Evolutionary conservation across 106 monocot species (phyloP), one percentile per base, ranked within the genome.

Genomic region (Acorus calamus): DNA sequence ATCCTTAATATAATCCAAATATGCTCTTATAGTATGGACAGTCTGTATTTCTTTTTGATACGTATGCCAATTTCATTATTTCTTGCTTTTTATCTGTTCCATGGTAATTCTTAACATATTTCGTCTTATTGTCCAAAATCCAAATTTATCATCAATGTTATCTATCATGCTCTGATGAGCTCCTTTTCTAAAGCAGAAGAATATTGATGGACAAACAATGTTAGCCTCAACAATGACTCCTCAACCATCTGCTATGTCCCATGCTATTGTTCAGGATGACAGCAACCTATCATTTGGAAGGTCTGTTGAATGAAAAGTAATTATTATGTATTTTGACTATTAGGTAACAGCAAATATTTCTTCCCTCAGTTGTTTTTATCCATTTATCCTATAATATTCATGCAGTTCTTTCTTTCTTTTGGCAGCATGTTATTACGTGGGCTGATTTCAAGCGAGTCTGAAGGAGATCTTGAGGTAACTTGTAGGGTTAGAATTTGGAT

Each of bases 371-470:
- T 28, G 28, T 28, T 28, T 28, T 28, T 28, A 28, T 28, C 28
- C 51, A 60, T 61, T 10, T 57, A 4, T 0, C 51, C 4, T 64
- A 12, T 3, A 49, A 4, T 56, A 7, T 42, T n/a, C 0, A 51
- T 55, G 13, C 54, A 46, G 4, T 8, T 8, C 54, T 59, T 46
- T 43, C 8, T 60, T 53, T 68, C 47, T 50, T 61, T 41, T 82
- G 73, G 72, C 84, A 98, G 98, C 71, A 69, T 92, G 75, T 81
- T 98, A 45, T 81, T 98, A 61, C 85, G 84, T 77, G 83, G 83
- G 63, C 69, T 98, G 55, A 52, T 85, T 49, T 78, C 78, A 63
- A 67, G 52, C 59, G 83, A 78, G 44, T 53, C 59, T 68, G 81
- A 74, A 75, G 87, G 78, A 66, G 88, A 91, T 75, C 73, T 83